Percentiles rank a stretch among this genome's conserved stretches.
These are phyloP conservation scores for Lipomyces starkeyi DNA, from an alignment of 805 yeast species.

Conservation along the genomic window DNA sequence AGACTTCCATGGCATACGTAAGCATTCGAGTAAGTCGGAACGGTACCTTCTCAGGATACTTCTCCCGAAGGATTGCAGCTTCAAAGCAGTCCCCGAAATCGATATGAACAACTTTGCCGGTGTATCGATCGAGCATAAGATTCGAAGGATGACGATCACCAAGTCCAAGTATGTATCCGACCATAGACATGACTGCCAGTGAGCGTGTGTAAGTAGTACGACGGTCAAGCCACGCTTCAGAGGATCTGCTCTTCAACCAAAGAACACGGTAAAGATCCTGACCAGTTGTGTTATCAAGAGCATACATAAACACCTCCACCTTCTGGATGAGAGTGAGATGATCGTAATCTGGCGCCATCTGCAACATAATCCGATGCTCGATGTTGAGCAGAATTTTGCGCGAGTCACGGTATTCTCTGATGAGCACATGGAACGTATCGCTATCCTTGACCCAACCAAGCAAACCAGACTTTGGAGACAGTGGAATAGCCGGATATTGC, in stretches of 20 bases:
- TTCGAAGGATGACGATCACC: slow-evolving; percentile 99
- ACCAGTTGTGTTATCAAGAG: slow-evolving; percentile 92
- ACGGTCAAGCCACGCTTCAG: slow-evolving; percentile 97
- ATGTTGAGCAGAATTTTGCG: slow-evolving; percentile 87
- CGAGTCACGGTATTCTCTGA: slow-evolving; percentile 89
- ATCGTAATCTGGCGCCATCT: slow-evolving; percentile 98
- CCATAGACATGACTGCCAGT: slow-evolving; percentile 98
- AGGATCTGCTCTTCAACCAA: slow-evolving; percentile 94
- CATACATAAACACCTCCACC: slow-evolving; percentile 95
- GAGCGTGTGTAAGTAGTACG: slow-evolving; percentile 96
- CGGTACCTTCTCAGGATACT: slow-evolving; percentile 98
- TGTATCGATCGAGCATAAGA: slow-evolving; percentile 88
- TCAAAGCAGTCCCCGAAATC: slow-evolving; percentile 99
- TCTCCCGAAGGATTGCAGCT: slow-evolving; percentile 94
- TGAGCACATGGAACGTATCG: slow-evolving; percentile 93
- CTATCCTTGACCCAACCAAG: slow-evolving; percentile 98
- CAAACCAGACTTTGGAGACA: slow-evolving; percentile 96
- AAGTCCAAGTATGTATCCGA: slow-evolving; percentile 92
- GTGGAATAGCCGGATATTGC: slow-evolving; percentile 89
- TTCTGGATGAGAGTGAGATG: slow-evolving; percentile 85
- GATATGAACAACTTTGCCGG: slow-evolving; percentile 96
- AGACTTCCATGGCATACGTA: slow-evolving; percentile 97
- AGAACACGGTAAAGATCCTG: slow-evolving; percentile 94
- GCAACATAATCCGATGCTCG: slow-evolving; percentile 94
- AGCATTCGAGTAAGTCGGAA: slow-evolving; percentile 96